Percentiles rank a stretch among this genome's conserved stretches.
Conservation (phyloP, 179 eudicot species). For the Actinidia arguta region DNA sequence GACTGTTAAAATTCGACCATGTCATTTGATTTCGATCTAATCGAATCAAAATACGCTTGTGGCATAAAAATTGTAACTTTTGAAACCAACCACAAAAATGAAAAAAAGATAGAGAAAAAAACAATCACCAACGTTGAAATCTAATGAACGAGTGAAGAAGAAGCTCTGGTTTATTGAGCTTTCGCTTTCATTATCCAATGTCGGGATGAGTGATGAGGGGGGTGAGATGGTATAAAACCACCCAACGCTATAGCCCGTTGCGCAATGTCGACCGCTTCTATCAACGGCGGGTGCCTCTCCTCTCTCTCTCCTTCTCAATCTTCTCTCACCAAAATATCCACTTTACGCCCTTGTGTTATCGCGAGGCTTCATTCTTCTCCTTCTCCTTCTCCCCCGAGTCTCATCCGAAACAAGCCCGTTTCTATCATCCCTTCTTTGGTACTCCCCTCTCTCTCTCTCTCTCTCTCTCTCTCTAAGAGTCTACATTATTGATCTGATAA, state of each 20-base stretch:
- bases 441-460: constrained; percentile 9
- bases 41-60: no score
- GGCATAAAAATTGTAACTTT: no score
- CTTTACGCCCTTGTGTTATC: constrained; percentile 46
- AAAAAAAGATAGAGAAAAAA: background rate
- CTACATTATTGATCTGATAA: no score
- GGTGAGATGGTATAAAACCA: constrained; percentile 23
- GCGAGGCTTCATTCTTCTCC: constrained; percentile 50
- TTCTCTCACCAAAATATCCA: constrained; percentile 15
- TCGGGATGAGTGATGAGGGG: no score
- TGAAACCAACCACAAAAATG: background rate
- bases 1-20: no score
- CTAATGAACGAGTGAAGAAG: constrained; percentile 28
- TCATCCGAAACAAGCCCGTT: constrained; percentile 86
- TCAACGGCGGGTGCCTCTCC: constrained; percentile 47
- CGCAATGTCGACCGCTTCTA: constrained; percentile 58
- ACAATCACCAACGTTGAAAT: constrained; percentile 19
- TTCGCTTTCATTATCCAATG: constrained; percentile 44
- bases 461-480: background rate
- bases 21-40: no score
- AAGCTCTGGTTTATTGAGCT: constrained; percentile 34
- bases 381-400: constrained; percentile 51
- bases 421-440: constrained; percentile 73
- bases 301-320: constrained; percentile 31
- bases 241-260: background rate